Evolutionary conservation across 805 yeast species (phyloP).

Genomic region (Clavispora carvajalis): DNA sequence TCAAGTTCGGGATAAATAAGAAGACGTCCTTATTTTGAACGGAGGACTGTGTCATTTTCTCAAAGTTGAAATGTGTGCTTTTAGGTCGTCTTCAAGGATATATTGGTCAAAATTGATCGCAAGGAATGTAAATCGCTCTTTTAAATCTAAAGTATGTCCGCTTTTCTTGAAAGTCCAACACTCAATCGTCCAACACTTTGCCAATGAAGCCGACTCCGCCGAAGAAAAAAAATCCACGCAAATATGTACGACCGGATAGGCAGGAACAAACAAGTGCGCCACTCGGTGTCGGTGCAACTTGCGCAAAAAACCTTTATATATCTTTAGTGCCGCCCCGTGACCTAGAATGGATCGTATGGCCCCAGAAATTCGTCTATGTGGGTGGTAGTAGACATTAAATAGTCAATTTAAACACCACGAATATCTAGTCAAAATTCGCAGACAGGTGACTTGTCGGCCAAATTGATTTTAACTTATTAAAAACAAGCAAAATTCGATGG

Average conservation of each 20-base stretch:
- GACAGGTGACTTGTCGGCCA: no score
- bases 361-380: no score
- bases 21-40: slow-evolving; percentile 46
- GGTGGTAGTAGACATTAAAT: no score
- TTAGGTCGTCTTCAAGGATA: neutral
- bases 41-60: neutral
- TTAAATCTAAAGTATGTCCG: neutral
- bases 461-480: no score
- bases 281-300: neutral
- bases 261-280: neutral
- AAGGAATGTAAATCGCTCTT: no score
- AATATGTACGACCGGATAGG: neutral
- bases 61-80: slow-evolving; percentile 9
- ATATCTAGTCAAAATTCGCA: no score
- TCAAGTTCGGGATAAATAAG: slow-evolving; percentile 82
- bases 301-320: neutral
- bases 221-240: neutral
- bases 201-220: neutral
- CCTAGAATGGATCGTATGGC: no score
- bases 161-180: neutral
- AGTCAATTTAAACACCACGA: no score
- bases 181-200: neutral
- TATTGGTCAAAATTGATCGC: neutral
- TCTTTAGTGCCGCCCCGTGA: no score
- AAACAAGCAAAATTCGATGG: no score